Evolutionary conservation across 2,329 filamentous ascomycete species (phyloP), one percentile per base, ranked within the genome.

Genomic region (Diaporthe destruens): DNA sequence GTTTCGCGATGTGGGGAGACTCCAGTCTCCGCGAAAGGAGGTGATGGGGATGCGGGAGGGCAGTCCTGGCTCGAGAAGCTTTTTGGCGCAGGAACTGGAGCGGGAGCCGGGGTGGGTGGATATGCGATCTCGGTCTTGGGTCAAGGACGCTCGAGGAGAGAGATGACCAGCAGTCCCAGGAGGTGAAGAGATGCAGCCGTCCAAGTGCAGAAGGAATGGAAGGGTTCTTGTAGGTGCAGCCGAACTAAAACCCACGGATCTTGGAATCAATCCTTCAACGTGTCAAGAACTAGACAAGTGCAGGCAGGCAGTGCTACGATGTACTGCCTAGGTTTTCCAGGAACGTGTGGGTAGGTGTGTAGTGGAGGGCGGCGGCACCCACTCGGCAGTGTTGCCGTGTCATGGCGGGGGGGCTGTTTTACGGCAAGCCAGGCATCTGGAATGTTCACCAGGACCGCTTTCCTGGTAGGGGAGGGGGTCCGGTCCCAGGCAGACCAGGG

Each of bases 11-110:
- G 61, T 53, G 65, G 68, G 47, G 47, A 66, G 29, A 34, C 47
- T 51, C 32, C 32, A 66, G 61, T 34, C 47, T 66, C 47, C 61
- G 20, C 44, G 61, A 66, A 51, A 51, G 61, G 61, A 34, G 66
- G 71, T 23, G 72, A 47, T 71, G 61, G 54, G 23, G 29, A 67
- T 69, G 39, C 71, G 69, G 72, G 66, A 72, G 70, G 71, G 71
- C 54, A 71, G 73, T 72, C 65, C 66, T 72, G 57, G 70, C 70
- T 59, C 53, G 55, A 32, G 44, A 54, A 54, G 53, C 23, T 42
- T 29, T 56, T 51, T 42, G 68, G 39, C 59, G 72, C 54, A 47
- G 42, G 72, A 55, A 73, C 34, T 54, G 53, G 14, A 39, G 65
- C 53, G 57, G 53, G 42, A 57, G 39, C 59, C 44, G 54, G 55